phyloP scores from a whole-genome alignment of 495 filamentous ascomycete genomes.

The Talaromyces thailandensis region DNA sequence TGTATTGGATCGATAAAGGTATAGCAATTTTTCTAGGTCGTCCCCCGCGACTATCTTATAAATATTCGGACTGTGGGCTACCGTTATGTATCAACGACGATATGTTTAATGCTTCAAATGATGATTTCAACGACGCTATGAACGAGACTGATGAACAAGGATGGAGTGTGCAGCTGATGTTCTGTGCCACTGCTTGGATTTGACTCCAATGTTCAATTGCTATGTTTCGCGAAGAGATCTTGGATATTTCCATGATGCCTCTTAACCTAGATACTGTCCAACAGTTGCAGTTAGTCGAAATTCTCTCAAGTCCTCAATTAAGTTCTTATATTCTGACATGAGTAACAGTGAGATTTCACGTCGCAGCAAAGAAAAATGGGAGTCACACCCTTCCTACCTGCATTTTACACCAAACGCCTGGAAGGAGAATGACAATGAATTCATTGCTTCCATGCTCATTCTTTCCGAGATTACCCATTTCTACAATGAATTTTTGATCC shows the following conservation, averaged over 20 bases:
- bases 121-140: conserved; percentile 21
- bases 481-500: conserved; percentile 36
- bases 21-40: conserved; percentile 44
- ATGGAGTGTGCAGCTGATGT: conserved; percentile 37
- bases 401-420: conserved; percentile 21
- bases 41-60: conserved; percentile 39
- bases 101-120: conserved; percentile 26
- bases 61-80: conserved; percentile 42
- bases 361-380: conserved; percentile 24
- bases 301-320: background rate
- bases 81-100: conserved; percentile 47
- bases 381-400: conserved; percentile 26
- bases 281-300: conserved; percentile 11
- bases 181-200: conserved; percentile 28
- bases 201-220: conserved; percentile 39
- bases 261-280: conserved; percentile 21
- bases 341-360: conserved; percentile 21
- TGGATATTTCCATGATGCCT: conserved; percentile 41
- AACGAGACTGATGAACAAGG: conserved; percentile 32
- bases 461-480: conserved; percentile 28
- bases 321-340: no score
- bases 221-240: conserved; percentile 46
- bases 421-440: conserved; percentile 12
- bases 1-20: conserved; percentile 41
- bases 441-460: conserved; percentile 23